phyloP scores from a whole-genome alignment of 1,284 basidiomycete species.

The Sutorius eximius region DNA sequence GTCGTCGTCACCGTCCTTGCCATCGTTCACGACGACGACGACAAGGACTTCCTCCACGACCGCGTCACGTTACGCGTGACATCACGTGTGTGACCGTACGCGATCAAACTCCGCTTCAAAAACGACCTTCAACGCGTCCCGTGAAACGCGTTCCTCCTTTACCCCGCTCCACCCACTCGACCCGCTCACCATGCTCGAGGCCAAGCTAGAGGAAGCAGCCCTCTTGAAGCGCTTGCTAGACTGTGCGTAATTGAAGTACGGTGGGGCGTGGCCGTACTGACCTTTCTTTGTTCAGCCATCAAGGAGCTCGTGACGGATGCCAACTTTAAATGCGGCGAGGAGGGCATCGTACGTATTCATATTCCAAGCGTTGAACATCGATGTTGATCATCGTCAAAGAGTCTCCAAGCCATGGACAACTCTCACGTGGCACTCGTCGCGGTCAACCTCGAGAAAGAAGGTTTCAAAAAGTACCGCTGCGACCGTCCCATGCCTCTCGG shows the following conservation, averaged over 20 bases:
- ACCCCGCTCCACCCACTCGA: conserved; percentile 18
- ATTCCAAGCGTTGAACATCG: not conserved
- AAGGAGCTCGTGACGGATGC: conserved; percentile 98
- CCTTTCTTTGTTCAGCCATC: conserved; percentile 62
- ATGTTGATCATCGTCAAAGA: conserved; percentile 38
- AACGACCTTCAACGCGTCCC: conserved; percentile 23
- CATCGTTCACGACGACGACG: conserved; percentile 7
- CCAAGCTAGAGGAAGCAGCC: conserved; percentile 80
- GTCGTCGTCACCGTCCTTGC: not conserved
- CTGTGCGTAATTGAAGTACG: conserved; percentile 47
- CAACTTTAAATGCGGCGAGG: conserved; percentile 97
- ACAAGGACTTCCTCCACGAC: not conserved
- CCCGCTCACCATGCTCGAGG: conserved; percentile 76
- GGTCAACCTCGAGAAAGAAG: conserved; percentile 72
- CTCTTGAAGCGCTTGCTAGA: conserved; percentile 87
- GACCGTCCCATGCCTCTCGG: conserved; percentile 95
- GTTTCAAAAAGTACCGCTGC: conserved; percentile 91
- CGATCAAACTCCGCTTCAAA: conserved; percentile 39
- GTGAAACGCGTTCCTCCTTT: conserved; percentile 8
- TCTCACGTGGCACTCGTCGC: conserved; percentile 97
- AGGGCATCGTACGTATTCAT: conserved; percentile 77
- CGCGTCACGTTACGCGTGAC: conserved; percentile 33
- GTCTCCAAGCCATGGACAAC: conserved; percentile 99
- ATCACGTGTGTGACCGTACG: conserved; percentile 31
- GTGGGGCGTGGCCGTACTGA: not conserved